Conservation (phyloP, 1,139 yeast species). For the Lodderomyces jiufengensis region DNA sequence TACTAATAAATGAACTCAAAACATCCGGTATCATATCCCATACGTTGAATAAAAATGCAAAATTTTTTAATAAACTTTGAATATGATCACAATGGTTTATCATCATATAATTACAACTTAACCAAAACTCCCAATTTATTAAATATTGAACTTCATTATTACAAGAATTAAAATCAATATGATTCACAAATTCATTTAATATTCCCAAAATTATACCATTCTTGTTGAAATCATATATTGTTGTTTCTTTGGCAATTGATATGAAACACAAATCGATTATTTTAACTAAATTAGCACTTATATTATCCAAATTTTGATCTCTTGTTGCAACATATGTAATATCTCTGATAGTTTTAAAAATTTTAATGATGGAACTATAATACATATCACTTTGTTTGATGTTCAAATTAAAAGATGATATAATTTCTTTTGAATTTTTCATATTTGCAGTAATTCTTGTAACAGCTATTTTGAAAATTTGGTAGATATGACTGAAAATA, state of each 20-base stretch:
- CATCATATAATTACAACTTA: constrained; percentile 57
- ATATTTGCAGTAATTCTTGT: constrained; percentile 23
- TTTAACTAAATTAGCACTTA: constrained; percentile 17
- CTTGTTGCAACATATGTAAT: constrained; percentile 24
- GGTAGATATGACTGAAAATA: constrained; percentile 36
- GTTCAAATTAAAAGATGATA: constrained; percentile 9
- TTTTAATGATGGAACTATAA: constrained; percentile 37
- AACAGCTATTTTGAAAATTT: constrained; percentile 35
- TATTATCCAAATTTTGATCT: constrained; percentile 11
- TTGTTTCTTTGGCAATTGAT: constrained; percentile 37
- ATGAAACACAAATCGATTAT: constrained; percentile 31
- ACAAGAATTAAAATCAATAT: constrained; percentile 23
- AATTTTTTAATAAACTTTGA: constrained; percentile 57
- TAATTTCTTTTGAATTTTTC: not conserved
- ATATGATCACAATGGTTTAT: constrained; percentile 56
- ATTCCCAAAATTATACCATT: constrained; percentile 46
- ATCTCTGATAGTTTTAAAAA: constrained; percentile 47
- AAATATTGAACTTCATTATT: constrained; percentile 10
- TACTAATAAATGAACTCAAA: constrained; percentile 13
- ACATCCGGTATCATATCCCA: constrained; percentile 69
- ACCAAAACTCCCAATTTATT: constrained; percentile 78
- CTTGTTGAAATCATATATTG: constrained; percentile 43
- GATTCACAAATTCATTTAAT: constrained; percentile 43
- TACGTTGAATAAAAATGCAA: constrained; percentile 65
- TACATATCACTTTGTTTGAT: constrained; percentile 28